Conservation (phyloP, 345 rosid species). For the Abelmoschus esculentus region DNA sequence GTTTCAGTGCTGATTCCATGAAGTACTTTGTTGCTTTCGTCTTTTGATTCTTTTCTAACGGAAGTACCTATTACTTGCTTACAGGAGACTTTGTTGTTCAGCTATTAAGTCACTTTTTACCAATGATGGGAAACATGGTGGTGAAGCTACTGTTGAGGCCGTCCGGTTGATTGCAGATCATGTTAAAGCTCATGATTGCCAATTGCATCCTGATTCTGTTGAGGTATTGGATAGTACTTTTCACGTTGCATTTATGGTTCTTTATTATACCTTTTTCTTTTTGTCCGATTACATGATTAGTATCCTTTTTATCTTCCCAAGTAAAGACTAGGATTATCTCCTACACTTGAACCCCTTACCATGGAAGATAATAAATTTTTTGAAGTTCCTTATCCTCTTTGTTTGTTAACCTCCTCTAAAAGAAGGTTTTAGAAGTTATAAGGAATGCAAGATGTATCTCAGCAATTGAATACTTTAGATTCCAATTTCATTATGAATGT, state of each 20-base stretch:
- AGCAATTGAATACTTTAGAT: background rate
- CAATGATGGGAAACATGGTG: conserved; percentile 83
- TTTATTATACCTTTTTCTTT: background rate
- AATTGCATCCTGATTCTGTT: conserved; percentile 79
- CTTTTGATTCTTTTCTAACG: conserved; percentile 1
- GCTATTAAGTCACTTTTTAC: conserved; percentile 69
- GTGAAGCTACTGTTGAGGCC: conserved; percentile 75
- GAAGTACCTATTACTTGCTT: conserved; percentile 15
- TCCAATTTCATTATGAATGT: background rate
- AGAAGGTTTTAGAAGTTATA: background rate
- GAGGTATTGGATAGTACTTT: conserved; percentile 37
- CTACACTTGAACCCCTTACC: background rate
- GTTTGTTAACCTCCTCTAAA: background rate
- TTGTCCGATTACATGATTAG: background rate
- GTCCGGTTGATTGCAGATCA: conserved; percentile 72
- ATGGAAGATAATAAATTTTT: background rate
- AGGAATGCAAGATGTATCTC: background rate
- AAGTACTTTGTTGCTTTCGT: background rate
- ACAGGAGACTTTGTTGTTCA: conserved; percentile 76
- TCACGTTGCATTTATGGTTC: background rate
- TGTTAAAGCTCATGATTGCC: conserved; percentile 72
- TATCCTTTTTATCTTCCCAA: background rate
- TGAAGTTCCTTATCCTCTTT: background rate
- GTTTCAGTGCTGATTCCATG: background rate
- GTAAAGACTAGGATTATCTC: background rate